Base-by-base conservation (phyloP, 345 rosid species). In the Melastoma malabathricum region DNA sequence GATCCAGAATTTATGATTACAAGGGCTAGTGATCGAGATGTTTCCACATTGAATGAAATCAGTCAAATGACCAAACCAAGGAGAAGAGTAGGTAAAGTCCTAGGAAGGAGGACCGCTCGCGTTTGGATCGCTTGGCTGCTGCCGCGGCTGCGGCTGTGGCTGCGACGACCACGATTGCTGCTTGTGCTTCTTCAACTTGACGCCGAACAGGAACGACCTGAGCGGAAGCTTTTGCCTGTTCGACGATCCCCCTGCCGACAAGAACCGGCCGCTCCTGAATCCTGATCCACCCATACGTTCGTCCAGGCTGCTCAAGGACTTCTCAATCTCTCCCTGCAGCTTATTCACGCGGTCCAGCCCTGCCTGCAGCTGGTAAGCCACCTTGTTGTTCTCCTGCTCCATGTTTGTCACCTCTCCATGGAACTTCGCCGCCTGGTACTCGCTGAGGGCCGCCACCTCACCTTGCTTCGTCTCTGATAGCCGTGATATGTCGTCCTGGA, bases 131-230 rank as follows among this genome's bases (percentile, higher is more conserved):
- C 41, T 34, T 12, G 12, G 41, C 41, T 34, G 41, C 12, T 0
- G 38, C 10, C 1, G 38, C 7, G 38, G 7, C 38, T 5, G 38
- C 7, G 38, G 38, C 38, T 31, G 41, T 12, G 12, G 41, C 12
- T 34, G 41, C 25, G 25, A 22, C 4, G 25, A 22, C 41, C 1
- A 34, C 10, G 86, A 76, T 22, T 69, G 68, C 18, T 66, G 59
- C 63, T 50, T 75, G 31, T 67, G 62, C 70, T 61, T 81, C 80
- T 78, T 90, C 54, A 76, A 59, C 72, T 80, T 90, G 23, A 73
- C 88, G 46, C 98, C 98, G n/a, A 86, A 90, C 57, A 86, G 61
- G 83, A 90, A 86, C 14, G 89, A 84, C 16, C 81, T 52, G 60
- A 90, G 57, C 7, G 96, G 94, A 51, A 90, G 73, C 63, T 82